Conservation (phyloP, 768 basidiomycete species). For the Termitomyces heimii region DNA sequence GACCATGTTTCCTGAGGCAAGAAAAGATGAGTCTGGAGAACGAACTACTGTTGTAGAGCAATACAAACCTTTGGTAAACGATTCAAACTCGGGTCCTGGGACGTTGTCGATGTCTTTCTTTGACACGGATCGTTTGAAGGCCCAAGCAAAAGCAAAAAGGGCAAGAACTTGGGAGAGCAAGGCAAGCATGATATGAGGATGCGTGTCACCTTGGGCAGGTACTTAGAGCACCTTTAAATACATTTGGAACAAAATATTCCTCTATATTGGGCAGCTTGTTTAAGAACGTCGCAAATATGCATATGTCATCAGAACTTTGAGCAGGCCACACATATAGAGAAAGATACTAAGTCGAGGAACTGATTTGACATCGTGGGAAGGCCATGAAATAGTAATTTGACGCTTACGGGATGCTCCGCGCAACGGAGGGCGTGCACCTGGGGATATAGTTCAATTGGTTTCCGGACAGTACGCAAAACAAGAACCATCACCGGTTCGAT, state of each 20-base stretch:
- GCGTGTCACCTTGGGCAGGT: not conserved
- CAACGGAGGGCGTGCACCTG: too few relatives aligned
- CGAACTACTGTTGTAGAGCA: not conserved
- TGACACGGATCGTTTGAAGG: slow-evolving; percentile 9
- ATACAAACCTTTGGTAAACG: slow-evolving; percentile 23
- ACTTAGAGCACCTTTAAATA: not conserved
- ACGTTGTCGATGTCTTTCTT: slow-evolving; percentile 25
- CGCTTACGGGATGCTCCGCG: too few relatives aligned
- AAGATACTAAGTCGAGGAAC: too few relatives aligned
- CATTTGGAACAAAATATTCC: too few relatives aligned
- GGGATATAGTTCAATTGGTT: too few relatives aligned
- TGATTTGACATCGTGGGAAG: too few relatives aligned
- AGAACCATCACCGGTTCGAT: too few relatives aligned
- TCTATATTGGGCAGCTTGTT: not conserved
- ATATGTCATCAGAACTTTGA: too few relatives aligned
- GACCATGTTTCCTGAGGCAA: slow-evolving; percentile 12
- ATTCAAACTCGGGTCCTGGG: slow-evolving; percentile 25
- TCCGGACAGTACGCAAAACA: too few relatives aligned
- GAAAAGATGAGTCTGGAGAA: too few relatives aligned
- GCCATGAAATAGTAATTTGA: too few relatives aligned
- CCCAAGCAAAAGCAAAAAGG: slow-evolving; percentile 8
- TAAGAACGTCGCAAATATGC: not conserved
- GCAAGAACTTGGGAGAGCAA: not conserved
- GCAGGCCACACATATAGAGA: too few relatives aligned
- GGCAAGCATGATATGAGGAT: slow-evolving; percentile 1